These are phyloP conservation scores for Mortierella sp. DNA, from an alignment of 371 early-diverging fungal genomes.

Conservation along the genomic window DNA sequence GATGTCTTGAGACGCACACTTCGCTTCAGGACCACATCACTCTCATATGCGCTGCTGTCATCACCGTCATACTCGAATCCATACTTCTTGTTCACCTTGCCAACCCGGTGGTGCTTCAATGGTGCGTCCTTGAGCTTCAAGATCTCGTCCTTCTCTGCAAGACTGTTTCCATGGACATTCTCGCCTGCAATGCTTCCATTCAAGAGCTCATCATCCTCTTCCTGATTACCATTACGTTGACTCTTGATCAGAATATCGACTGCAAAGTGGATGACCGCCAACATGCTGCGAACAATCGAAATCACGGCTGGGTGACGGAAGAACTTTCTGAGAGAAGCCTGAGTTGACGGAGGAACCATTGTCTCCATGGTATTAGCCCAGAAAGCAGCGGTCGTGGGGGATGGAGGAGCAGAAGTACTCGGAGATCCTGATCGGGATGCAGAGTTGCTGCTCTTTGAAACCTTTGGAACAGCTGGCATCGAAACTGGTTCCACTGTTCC, in stretches of 20 bases:
- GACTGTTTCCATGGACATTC: background rate
- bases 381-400: constrained; percentile 37
- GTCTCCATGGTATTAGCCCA: constrained; percentile 32
- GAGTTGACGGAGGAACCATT: constrained; percentile 46
- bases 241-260: constrained; percentile 55
- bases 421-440: constrained; percentile 11
- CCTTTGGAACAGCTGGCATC: constrained; percentile 9
- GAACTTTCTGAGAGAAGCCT: constrained; percentile 46
- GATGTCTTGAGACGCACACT: constrained; percentile 11
- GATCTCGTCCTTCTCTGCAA: constrained; percentile 22
- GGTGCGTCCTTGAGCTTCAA: constrained; percentile 28
- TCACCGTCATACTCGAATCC: constrained; percentile 45
- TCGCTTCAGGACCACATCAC: constrained; percentile 27
- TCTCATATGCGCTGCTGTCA: constrained; percentile 47
- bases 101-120: constrained; percentile 12
- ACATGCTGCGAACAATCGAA: constrained; percentile 33
- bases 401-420: constrained; percentile 18
- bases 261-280: constrained; percentile 49
- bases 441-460: constrained; percentile 12
- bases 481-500: constrained; percentile 64
- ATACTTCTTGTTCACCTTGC: constrained; percentile 19
- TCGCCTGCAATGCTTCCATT: constrained; percentile 9
- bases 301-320: constrained; percentile 48
- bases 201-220: constrained; percentile 26
- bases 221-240: constrained; percentile 53